Percentiles rank a stretch among this genome's conserved stretches.
phyloP scores from a whole-genome alignment of 2,329 filamentous ascomycete genomes.

The Diaporthe sp. region DNA sequence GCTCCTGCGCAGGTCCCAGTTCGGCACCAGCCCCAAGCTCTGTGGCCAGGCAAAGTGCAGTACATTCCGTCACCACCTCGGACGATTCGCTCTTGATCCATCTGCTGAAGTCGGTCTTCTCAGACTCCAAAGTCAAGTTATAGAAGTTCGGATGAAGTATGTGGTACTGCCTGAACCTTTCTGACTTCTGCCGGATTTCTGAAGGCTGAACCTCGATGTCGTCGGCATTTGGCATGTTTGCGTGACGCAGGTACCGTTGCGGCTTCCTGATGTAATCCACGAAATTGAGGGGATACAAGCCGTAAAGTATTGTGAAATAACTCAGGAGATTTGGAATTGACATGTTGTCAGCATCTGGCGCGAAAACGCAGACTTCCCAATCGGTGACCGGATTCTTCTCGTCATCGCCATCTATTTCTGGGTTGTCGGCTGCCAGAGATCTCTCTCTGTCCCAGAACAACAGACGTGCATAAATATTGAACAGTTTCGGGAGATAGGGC shows the following conservation, averaged over 20 bases:
- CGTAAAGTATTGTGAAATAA: conserved; percentile 87
- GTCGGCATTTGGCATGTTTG: conserved; percentile 76
- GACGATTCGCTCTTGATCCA: conserved; percentile 85
- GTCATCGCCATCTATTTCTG: conserved; percentile 68
- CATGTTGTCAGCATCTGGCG: conserved; percentile 72
- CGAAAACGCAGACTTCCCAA: conserved; percentile 76
- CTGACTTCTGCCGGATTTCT: conserved; percentile 81
- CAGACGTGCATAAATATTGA: conserved; percentile 84
- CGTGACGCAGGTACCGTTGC: conserved; percentile 80
- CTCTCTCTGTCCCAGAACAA: conserved; percentile 80
- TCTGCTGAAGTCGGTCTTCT: conserved; percentile 80
- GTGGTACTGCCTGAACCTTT: conserved; percentile 79
- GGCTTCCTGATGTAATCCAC: conserved; percentile 89
- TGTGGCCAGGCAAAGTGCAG: conserved; percentile 69
- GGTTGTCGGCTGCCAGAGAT: conserved; percentile 53
- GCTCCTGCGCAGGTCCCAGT: conserved; percentile 33
- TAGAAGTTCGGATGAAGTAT: conserved; percentile 89
- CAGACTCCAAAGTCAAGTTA: conserved; percentile 81
- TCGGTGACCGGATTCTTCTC: conserved; percentile 70
- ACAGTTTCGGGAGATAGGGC: conserved; percentile 77
- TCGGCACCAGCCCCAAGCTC: conserved; percentile 42
- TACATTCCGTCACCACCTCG: conserved; percentile 84
- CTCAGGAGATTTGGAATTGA: conserved; percentile 76
- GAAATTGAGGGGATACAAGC: conserved; percentile 86
- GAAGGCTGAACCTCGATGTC: conserved; percentile 83